Percentiles rank a stretch among this genome's conserved stretches.
Evolutionary conservation across 2,329 filamentous ascomycete genomes (phyloP).

Genomic region (Curvularia eragrostidis): DNA sequence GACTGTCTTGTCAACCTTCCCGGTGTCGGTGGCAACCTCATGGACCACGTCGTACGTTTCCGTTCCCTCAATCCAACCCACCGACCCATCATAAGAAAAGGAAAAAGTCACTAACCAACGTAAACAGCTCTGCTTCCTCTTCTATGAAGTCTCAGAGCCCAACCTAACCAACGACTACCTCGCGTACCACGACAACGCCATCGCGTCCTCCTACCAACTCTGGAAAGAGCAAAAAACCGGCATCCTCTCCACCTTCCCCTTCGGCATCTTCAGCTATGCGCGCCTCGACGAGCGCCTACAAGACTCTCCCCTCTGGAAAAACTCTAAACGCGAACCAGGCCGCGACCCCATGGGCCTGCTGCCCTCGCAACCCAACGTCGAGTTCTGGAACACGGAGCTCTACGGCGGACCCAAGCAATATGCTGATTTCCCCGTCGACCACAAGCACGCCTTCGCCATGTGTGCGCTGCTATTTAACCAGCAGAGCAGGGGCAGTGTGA

Average conservation of each 20-base stretch:
- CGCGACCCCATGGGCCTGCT: conserved; percentile 70
- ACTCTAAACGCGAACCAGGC: conserved; percentile 51
- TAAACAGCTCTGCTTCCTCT: conserved; percentile 59
- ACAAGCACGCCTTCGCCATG: conserved; percentile 64
- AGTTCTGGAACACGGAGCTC: conserved; percentile 68
- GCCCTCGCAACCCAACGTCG: conserved; percentile 64
- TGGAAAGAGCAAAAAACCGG: conserved; percentile 67
- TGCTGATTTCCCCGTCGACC: conserved; percentile 59
- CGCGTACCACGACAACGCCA: conserved; percentile 62
- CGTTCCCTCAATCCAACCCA: conserved; percentile 52
- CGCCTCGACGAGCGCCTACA: conserved; percentile 66
- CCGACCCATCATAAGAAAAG: conserved; percentile 53
- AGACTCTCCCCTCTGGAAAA: conserved; percentile 62
- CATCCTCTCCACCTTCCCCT: conserved; percentile 66
- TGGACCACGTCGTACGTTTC: conserved; percentile 65
- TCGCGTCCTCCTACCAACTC: conserved; percentile 59
- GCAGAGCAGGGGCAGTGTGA: conserved; percentile 64
- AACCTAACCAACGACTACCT: conserved; percentile 61
- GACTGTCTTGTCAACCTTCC: conserved; percentile 61
- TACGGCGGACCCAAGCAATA: conserved; percentile 68
- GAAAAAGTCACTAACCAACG: conserved; percentile 24
- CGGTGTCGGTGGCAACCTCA: conserved; percentile 69
- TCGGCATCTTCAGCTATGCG: conserved; percentile 67
- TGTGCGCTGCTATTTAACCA: conserved; percentile 65
- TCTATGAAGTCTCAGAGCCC: conserved; percentile 66